Evolutionary conservation across 768 basidiomycete genomes (phyloP), one percentile per base, ranked within the genome.

Genomic region (Suillus subaureus): DNA sequence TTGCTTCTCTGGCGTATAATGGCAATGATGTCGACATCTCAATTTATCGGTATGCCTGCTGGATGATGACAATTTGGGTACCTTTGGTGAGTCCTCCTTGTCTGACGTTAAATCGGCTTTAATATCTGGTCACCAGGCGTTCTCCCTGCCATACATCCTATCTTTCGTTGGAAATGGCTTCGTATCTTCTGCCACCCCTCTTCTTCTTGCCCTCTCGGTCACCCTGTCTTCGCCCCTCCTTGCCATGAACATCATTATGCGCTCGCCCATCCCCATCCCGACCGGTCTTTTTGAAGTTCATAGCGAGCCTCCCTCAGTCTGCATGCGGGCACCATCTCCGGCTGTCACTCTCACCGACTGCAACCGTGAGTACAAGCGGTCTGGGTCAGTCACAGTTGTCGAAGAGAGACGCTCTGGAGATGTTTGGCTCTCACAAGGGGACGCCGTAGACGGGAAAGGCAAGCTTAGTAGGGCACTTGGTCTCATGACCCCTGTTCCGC

Each of bases 341-440:
- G 70, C 74, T 31, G 81, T 78, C 56, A 79, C 79, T 2, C 61
- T 75, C 28, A 67, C 68, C 28, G 61, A 58, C 6, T 68, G 66
- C 49, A 37, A 54, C 54, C 35, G 68, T 23, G 84, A 87, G 61
- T 87, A 86, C 75, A 90, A 89, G 73, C 85, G 85, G 63, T 89
- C 87, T 74, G 85, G 82, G 56, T 87, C 85, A 66, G 68, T 79
- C 61, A 90, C 88, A 23, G 85, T 90, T 47, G 86, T 91, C 26
- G 89, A 91, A 74, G 86, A 85, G 35, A 84, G 88, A 39, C 87
- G 88, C 56, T 90, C 89, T 69, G 88, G 89, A 31, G 90, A 92
- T 69, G 86, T 92, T 35, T 91, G 91, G 91, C 75, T 92, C 68
- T 74, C 84, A 15, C 89, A 88, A 62, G 89, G 90, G n/a, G 86